Conservation (phyloP, 345 rosid genomes). For the Eutrema heterophyllum region DNA sequence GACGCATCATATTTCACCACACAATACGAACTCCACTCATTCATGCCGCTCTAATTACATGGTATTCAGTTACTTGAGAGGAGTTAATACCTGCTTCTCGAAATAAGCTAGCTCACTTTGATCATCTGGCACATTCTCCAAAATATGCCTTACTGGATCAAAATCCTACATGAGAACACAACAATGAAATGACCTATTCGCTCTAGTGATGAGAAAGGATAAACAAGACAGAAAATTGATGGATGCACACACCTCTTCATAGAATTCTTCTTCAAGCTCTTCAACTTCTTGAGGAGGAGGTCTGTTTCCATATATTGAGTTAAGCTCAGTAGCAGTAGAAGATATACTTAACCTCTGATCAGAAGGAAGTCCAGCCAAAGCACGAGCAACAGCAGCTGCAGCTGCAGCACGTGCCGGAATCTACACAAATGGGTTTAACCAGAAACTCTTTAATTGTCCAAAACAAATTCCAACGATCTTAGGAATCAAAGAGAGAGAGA, state of each 20-base stretch:
- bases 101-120: slow-evolving; percentile 63
- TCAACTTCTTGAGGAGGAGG: slow-evolving; percentile 49
- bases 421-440: slow-evolving; percentile 30
- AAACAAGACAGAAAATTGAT: background rate
- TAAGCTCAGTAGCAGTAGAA: slow-evolving; percentile 70
- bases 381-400: slow-evolving; percentile 97
- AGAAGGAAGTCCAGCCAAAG: slow-evolving; percentile 76
- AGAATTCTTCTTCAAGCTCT: slow-evolving; percentile 80
- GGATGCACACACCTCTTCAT: slow-evolving; percentile 55
- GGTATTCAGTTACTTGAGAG: background rate
- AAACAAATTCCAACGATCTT: background rate
- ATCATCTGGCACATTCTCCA: slow-evolving; percentile 73
- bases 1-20: background rate
- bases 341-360: slow-evolving; percentile 73
- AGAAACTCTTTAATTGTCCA: background rate
- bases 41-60: too few relatives aligned
- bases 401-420: slow-evolving; percentile 98
- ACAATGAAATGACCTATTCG: background rate
- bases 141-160: slow-evolving; percentile 77
- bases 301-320: slow-evolving; percentile 70
- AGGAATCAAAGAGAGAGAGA: background rate
- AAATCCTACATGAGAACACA: slow-evolving; percentile 55
- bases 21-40: too few relatives aligned
- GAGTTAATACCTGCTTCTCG: slow-evolving; percentile 72
- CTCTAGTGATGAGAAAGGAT: background rate